These are phyloP conservation scores for Mortierella sp. DNA, from an alignment of 371 early-diverging fungal species.

Conservation along the genomic window DNA sequence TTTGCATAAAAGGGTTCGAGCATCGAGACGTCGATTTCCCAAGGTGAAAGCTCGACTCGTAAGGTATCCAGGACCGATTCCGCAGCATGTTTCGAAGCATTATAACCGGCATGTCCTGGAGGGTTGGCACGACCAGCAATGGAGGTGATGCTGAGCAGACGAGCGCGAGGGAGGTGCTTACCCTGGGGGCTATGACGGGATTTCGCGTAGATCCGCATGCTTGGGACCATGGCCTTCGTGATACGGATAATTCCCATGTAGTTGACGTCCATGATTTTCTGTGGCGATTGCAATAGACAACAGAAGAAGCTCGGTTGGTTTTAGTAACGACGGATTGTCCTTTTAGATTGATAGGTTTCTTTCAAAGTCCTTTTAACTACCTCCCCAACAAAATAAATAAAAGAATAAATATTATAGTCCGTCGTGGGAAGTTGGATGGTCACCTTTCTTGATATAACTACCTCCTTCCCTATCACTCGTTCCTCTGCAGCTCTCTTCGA, in stretches of 20 bases:
- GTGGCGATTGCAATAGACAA: neutral
- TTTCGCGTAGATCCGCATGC: constrained; percentile 50
- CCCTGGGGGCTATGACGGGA: constrained; percentile 41
- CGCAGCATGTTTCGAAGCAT: constrained; percentile 58
- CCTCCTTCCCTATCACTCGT: too few relatives aligned
- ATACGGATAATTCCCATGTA: constrained; percentile 57
- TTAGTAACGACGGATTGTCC: too few relatives aligned
- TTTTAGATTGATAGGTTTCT: neutral
- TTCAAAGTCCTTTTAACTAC: neutral
- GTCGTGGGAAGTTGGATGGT: too few relatives aligned
- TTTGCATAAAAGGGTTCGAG: constrained; percentile 54
- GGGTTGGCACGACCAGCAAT: constrained; percentile 54
- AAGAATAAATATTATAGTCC: neutral
- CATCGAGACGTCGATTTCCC: constrained; percentile 59
- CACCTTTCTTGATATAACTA: too few relatives aligned
- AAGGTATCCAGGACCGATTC: constrained; percentile 57
- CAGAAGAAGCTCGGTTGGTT: too few relatives aligned
- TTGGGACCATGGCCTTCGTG: constrained; percentile 54
- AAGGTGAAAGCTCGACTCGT: constrained; percentile 56
- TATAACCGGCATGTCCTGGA: constrained; percentile 55
- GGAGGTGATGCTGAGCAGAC: constrained; percentile 57
- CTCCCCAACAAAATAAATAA: constrained; percentile 25
- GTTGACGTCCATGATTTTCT: constrained; percentile 59
- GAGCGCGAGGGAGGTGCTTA: constrained; percentile 47
- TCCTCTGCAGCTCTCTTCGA: too few relatives aligned